Conservation (phyloP, 2,329 filamentous ascomycete species). For the Canariomyces notabilis region DNA sequence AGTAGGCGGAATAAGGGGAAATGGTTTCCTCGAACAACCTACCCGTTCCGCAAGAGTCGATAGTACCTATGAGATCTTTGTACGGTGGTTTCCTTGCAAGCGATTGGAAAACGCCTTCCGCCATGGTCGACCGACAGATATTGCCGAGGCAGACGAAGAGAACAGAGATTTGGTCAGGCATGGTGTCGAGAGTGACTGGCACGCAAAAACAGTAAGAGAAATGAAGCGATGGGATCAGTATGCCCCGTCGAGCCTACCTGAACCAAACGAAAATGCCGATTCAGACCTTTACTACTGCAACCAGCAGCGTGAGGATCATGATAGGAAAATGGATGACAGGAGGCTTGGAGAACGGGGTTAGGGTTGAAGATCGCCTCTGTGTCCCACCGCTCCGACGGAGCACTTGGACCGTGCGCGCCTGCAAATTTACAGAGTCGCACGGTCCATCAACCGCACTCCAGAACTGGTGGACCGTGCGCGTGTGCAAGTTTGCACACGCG, state of each 20-base stretch:
- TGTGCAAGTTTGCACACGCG: constrained; percentile 8
- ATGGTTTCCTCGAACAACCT: constrained; percentile 5
- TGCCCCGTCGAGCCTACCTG: not conserved
- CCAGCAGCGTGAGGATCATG: not conserved
- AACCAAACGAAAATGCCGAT: not conserved
- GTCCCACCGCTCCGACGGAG: too few relatives aligned
- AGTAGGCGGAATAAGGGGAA: not conserved
- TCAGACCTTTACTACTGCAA: not conserved
- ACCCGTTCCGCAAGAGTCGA: constrained; percentile 88
- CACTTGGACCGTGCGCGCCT: not conserved
- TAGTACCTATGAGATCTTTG: constrained; percentile 53
- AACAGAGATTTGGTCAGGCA: constrained; percentile 53
- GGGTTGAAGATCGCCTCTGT: too few relatives aligned
- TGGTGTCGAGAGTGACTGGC: constrained; percentile 7
- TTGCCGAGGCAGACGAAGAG: constrained; percentile 97
- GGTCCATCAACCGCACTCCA: too few relatives aligned
- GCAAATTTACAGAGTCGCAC: too few relatives aligned
- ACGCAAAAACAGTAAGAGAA: not conserved
- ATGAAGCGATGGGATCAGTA: not conserved
- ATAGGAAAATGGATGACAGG: not conserved
- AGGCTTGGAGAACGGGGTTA: constrained; percentile 1
- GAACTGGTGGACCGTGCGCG: not conserved
- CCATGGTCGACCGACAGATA: constrained; percentile 93
- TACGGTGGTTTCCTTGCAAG: constrained; percentile 58
- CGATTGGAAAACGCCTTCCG: constrained; percentile 83